phyloP scores from a whole-genome alignment of 768 basidiomycete species.

The Amanita subjunquillea region DNA sequence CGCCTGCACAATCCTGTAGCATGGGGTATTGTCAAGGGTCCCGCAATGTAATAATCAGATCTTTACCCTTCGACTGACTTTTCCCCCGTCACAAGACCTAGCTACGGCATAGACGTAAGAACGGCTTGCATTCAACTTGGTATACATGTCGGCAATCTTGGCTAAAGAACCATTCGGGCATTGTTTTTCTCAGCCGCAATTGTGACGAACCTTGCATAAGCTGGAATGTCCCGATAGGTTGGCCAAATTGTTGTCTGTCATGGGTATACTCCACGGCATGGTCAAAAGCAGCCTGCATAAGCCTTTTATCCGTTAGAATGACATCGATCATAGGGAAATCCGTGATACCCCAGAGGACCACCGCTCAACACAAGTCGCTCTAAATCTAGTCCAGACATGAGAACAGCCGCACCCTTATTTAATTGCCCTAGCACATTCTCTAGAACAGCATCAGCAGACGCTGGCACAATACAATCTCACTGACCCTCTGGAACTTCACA shows the following conservation, averaged over 20 bases:
- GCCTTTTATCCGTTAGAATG: conserved; percentile 25
- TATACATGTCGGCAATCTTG: conserved; percentile 92
- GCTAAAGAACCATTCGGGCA: conserved; percentile 26
- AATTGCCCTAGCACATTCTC: conserved; percentile 80
- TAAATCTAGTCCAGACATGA: conserved; percentile 92
- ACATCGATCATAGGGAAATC: conserved; percentile 4
- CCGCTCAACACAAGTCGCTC: conserved; percentile 89
- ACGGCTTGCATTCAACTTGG: conserved; percentile 79
- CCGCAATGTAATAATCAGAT: not conserved
- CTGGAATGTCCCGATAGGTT: conserved; percentile 84
- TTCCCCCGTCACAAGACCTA: conserved; percentile 72
- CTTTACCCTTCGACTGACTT: conserved; percentile 66
- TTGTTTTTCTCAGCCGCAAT: conserved; percentile 6
- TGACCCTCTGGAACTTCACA: conserved; percentile 83
- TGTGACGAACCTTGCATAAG: conserved; percentile 74
- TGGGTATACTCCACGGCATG: conserved; percentile 85
- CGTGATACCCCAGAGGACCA: conserved; percentile 73
- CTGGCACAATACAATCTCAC: conserved; percentile 6
- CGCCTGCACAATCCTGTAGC: conserved; percentile 84
- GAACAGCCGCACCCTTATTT: conserved; percentile 71
- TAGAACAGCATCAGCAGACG: conserved; percentile 19
- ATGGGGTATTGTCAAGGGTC: not conserved
- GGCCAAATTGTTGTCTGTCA: conserved; percentile 85
- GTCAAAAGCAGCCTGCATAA: conserved; percentile 94
- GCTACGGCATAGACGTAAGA: conserved; percentile 93